These are phyloP conservation scores for Daedaleopsis sinensis DNA, from an alignment of 768 basidiomycete genomes.

Conservation along the genomic window DNA sequence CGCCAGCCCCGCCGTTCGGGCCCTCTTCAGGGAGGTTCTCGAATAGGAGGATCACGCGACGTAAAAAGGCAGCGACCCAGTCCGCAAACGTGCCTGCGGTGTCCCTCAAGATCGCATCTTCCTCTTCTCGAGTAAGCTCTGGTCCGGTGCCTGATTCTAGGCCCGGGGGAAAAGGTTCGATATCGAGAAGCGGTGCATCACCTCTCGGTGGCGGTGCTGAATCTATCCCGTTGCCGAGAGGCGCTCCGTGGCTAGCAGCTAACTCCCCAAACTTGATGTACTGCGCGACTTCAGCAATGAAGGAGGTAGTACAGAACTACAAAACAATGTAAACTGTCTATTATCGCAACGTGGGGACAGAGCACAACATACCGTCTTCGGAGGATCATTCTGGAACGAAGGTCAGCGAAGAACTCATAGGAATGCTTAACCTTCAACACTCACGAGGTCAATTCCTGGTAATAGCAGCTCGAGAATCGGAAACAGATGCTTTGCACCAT, in stretches of 20 bases:
- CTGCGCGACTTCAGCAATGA: slow-evolving; percentile 74
- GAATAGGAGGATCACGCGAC: slow-evolving; percentile 75
- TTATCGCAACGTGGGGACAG: too few species aligned
- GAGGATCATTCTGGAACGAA: slow-evolving; percentile 65
- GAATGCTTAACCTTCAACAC: slow-evolving; percentile 28
- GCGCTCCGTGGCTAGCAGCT: slow-evolving; percentile 33
- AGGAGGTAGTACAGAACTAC: slow-evolving; percentile 74
- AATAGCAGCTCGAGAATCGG: slow-evolving; percentile 80
- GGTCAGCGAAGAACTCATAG: background rate
- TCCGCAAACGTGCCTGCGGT: slow-evolving; percentile 77
- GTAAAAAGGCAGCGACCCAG: slow-evolving; percentile 83
- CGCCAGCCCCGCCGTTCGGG: slow-evolving; percentile 59
- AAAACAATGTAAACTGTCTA: slow-evolving; percentile 12
- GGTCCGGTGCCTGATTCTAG: slow-evolving; percentile 42
- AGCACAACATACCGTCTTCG: slow-evolving; percentile 61
- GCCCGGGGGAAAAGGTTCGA: slow-evolving; percentile 36
- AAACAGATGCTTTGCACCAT: slow-evolving; percentile 80
- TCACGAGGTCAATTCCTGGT: slow-evolving; percentile 84
- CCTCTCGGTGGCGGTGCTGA: slow-evolving; percentile 7
- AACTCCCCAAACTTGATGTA: slow-evolving; percentile 76
- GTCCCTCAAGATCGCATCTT: slow-evolving; percentile 71
- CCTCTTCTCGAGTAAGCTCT: slow-evolving; percentile 60
- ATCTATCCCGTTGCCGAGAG: slow-evolving; percentile 28
- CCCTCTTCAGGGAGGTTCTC: slow-evolving; percentile 89
- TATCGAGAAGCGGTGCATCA: slow-evolving; percentile 36